These are phyloP conservation scores for Musa troglodytarum DNA, from an alignment of 176 grass and related monocot species.

Conservation along the genomic window DNA sequence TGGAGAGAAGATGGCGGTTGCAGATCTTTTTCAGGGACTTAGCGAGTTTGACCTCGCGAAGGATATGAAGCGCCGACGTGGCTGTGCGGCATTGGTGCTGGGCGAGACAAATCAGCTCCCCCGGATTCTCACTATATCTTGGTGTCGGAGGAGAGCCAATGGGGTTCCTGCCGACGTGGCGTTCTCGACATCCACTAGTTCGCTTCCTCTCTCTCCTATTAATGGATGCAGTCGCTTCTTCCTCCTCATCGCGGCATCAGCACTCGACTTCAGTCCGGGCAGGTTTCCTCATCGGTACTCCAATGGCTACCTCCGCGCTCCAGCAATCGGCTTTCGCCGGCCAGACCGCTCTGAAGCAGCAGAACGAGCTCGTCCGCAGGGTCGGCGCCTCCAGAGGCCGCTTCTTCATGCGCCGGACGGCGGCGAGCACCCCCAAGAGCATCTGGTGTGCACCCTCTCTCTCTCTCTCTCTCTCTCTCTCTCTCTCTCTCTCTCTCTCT, in stretches of 20 bases:
- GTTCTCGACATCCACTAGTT: background rate
- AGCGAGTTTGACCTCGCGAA: background rate
- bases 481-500: too few species aligned
- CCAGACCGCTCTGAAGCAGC: conserved; percentile 29
- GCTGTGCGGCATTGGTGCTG: background rate
- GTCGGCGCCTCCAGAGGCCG: conserved; percentile 42
- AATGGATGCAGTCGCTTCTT: background rate
- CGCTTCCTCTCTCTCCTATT: background rate
- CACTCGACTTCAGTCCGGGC: too few species aligned
- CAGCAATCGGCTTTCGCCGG: conserved; percentile 53
- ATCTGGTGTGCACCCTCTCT: conserved; percentile 36
- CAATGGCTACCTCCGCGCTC: conserved; percentile 49
- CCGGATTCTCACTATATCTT: conserved; percentile 8
- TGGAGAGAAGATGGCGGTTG: too few species aligned
- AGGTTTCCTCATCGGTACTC: background rate
- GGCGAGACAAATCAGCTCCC: background rate
- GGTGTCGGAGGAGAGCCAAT: background rate
- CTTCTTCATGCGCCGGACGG: conserved; percentile 70
- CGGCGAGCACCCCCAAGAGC: conserved; percentile 56
- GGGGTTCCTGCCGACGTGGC: background rate
- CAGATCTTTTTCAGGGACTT: background rate
- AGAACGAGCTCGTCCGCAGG: conserved; percentile 37
- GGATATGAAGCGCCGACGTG: background rate
- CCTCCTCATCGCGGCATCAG: background rate
- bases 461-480: too few species aligned